Evolutionary conservation across 2,329 filamentous ascomycete genomes (phyloP), one percentile per base, ranked within the genome.

Genomic region (Aspergillus costaricaensis): DNA sequence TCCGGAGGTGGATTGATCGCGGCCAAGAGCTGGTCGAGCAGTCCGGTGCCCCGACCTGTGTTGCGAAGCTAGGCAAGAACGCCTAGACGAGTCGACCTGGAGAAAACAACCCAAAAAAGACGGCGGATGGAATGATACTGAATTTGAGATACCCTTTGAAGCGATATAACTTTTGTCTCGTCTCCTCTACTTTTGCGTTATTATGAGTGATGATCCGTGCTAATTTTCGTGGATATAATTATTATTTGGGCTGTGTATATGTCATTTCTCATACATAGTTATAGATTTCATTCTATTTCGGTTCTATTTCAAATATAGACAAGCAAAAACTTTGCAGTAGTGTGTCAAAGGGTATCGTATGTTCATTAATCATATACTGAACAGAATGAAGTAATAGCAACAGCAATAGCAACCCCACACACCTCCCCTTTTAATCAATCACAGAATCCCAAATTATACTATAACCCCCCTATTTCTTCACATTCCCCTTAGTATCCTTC

Each of bases 21-120:
- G 79, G 79, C 3, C 70, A 68, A 23, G 71, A 74, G 17, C 68
- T 80, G 48, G 76, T 81, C 36, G 70, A 73, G 52, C 68, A 77
- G 62, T 75, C 78, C 9, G 78, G 76, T 25, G 77, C 75, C 9
- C 72, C 70, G 10, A 65, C 62, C 54, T 72, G 67, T 41, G 62
- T 71, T 30, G 67, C 70, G 30, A 74, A 71, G 57, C 55, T 73
- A 63, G 59, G 43, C 49, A 32, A 41, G 12, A 36, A 36, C 10
- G 32, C 32, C 32, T 36, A 36, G 32, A 36, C 15, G 21, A 47
- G 19, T 47, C 32, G 32, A 17, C 19, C 14, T 9, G 38, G 21
- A 39, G 32, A 8, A 43, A 52, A 48, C 57, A 51, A 47, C 25
- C 19, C 23, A 48, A 57, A 58, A 52, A 61, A 44, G 62, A 62